Base-by-base conservation (phyloP, 1,284 basidiomycete genomes). In the Pseudozyma hubeiensis region DNA sequence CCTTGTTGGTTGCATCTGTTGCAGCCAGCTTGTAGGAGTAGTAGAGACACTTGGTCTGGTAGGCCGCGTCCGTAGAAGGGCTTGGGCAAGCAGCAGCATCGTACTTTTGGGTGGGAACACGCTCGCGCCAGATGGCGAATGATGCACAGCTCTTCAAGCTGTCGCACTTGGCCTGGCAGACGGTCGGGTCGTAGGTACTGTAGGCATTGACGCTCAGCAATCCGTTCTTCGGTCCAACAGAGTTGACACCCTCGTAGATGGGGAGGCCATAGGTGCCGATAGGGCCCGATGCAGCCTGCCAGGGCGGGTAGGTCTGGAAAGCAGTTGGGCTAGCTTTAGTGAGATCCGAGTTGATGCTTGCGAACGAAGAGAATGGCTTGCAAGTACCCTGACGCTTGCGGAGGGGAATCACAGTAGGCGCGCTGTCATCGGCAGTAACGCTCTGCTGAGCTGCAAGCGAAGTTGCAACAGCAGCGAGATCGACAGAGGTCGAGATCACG, bases 211-310 rank as follows among this genome's bases (percentile, higher is more conserved):
- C 37, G 37, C 49, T n/a, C 7, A 51, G 35, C 37, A 51, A 30
- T 19, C 49, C 49, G n/a, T 51, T 51, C 49, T 51, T 51, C 7
- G 49, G 49, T 40, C 49, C 49, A 17, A 40, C 35, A 11, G 49
- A 51, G 37, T 51, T 51, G 19, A 40, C 19, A 30, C 37, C 37
- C 19, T 39, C 37, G 49, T 39, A 40, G 3, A 31, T 16, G 8
- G 37, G 35, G 2, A 30, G 44, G 0, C 44, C 44, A 9, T 45
- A 45, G 1, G 24, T 11, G 4, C 44, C 44, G 9, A 45, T 4
- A 4, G 8, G 19, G 24, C 24, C 24, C 24, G 44, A 8, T 3
- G 44, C 9, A 45, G 44, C 13, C 7, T 8, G 7, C 44, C 44
- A 45, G 24, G 44, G 44, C 7, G 4, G 7, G 24, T 45, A 45